Percentiles rank a stretch among this genome's conserved stretches.
These are phyloP conservation scores for Pleurotus tuoliensis DNA, from an alignment of 768 basidiomycete species.

Conservation along the genomic window DNA sequence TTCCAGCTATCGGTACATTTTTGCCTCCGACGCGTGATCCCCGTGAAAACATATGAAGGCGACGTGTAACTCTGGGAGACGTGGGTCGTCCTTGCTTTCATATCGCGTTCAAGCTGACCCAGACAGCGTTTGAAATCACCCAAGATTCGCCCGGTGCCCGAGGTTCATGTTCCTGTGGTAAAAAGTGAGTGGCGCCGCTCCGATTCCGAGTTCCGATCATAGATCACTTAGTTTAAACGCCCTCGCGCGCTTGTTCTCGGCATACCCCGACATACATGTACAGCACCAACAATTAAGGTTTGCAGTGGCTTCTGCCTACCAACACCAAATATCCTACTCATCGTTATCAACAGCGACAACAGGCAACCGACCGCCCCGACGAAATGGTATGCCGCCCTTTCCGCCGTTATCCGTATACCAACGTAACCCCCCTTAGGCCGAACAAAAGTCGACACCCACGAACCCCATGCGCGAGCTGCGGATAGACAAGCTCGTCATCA, in stretches of 20 bases:
- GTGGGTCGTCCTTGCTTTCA: no score
- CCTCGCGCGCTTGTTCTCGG: not conserved
- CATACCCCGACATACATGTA: not conserved
- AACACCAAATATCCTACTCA: conserved; percentile 5
- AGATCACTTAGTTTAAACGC: no score
- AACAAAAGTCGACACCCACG: conserved; percentile 81
- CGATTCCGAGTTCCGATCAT: no score
- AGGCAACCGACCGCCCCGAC: not conserved
- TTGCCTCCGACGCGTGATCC: not conserved
- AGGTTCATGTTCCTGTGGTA: no score
- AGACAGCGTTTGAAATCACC: not conserved
- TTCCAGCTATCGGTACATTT: not conserved
- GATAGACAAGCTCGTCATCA: conserved; percentile 99
- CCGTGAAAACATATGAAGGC: no score
- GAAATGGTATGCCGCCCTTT: conserved; percentile 1
- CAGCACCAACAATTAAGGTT: conserved; percentile 6
- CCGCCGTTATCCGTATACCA: not conserved
- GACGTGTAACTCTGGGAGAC: no score
- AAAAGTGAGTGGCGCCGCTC: no score
- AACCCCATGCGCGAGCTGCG: conserved; percentile 96
- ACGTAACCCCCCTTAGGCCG: conserved; percentile 49
- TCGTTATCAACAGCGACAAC: conserved; percentile 9
- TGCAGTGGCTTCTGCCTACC: not conserved
- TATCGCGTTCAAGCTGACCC: not conserved
- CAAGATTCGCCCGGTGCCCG: no score